These are phyloP conservation scores for Parathielavia appendiculata DNA, from an alignment of 495 filamentous ascomycete genomes.

Conservation along the genomic window DNA sequence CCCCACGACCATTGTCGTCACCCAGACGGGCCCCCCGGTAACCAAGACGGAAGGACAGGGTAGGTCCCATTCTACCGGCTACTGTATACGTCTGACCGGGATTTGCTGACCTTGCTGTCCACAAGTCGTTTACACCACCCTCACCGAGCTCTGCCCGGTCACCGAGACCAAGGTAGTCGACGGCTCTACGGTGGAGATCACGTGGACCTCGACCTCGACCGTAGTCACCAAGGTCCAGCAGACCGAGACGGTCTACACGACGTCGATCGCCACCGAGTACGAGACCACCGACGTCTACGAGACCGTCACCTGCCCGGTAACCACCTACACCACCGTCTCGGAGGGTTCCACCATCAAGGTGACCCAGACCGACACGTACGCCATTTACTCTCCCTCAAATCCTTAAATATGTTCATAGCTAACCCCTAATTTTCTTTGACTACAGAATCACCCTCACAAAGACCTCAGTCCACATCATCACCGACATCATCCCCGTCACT, in stretches of 20 bases:
- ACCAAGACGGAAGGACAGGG: conserved; percentile 21
- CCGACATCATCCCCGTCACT: conserved; percentile 21
- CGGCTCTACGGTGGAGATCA: conserved; percentile 38
- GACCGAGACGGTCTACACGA: conserved; percentile 33
- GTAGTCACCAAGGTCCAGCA: conserved; percentile 23
- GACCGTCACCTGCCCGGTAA: conserved; percentile 42
- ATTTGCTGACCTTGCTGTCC: conserved; percentile 9
- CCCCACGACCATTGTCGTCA: conserved; percentile 26
- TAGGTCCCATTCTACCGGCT: not conserved
- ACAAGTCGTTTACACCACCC: conserved; percentile 34
- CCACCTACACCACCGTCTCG: conserved; percentile 39
- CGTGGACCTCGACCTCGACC: conserved; percentile 41
- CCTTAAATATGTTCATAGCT: too few species aligned
- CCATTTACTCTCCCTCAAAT: not conserved
- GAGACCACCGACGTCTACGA: conserved; percentile 38
- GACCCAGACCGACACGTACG: conserved; percentile 41
- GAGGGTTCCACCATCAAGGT: conserved; percentile 37
- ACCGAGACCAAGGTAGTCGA: conserved; percentile 42
- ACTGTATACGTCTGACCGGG: not conserved
- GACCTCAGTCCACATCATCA: conserved; percentile 30
- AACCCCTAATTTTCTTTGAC: too few species aligned
- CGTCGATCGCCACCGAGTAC: conserved; percentile 35
- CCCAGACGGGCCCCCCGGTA: conserved; percentile 23
- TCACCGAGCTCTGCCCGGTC: conserved; percentile 39
- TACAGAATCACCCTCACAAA: conserved; percentile 36